Evolutionary conservation across 257 asterid genomes (phyloP), one percentile per base, ranked within the genome.

Genomic region (Jasminum sambac): DNA sequence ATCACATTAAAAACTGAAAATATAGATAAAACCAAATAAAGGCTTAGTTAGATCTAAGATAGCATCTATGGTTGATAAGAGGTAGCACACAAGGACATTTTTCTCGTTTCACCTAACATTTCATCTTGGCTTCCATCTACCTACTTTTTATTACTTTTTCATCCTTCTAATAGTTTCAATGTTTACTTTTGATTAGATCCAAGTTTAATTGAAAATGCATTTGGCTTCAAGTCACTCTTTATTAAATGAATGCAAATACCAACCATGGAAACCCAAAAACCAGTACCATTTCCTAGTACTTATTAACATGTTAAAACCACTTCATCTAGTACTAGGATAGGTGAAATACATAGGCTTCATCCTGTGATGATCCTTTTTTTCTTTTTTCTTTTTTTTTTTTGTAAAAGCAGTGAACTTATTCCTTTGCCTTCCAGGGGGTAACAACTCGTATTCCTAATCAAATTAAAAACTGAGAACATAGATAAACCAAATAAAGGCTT

Each of bases 211-310:
- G 43, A 42, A 58, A 41, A 24, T 11, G 24, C 36, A 36, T 40
- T 21, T 11, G 4, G 24, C 21, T 30, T 37, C 9, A 16, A 23
- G 62, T 23, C 36, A 55, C 10, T 55, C 11, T 55, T 55, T 55
- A 55, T 55, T 6, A 55, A 8, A 13, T 55, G 34, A 55, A 8
- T 55, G 21, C 7, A 52, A 55, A 55, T 21, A 11, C 62, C 30
- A 23, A 23, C 11, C 13, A 23, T 17, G 59, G 59, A 17, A 21
- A 17, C 59, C 59, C 17, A 17, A 50, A n/a, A 50, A 50, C 25
- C 8, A 50, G 12, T 50, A 55, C 62, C 62, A 55, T 55, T 55
- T 19, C 19, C 62, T 55, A 21, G 34, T 55, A 55, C 62, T 55
- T 55, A 12, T 19, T 10, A 23, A 55, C 36, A 14, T 10, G 10